Evolutionary conservation across 2,329 filamentous ascomycete genomes (phyloP), one percentile per base, ranked within the genome.

Genomic region (Malbranchea zuffiana): DNA sequence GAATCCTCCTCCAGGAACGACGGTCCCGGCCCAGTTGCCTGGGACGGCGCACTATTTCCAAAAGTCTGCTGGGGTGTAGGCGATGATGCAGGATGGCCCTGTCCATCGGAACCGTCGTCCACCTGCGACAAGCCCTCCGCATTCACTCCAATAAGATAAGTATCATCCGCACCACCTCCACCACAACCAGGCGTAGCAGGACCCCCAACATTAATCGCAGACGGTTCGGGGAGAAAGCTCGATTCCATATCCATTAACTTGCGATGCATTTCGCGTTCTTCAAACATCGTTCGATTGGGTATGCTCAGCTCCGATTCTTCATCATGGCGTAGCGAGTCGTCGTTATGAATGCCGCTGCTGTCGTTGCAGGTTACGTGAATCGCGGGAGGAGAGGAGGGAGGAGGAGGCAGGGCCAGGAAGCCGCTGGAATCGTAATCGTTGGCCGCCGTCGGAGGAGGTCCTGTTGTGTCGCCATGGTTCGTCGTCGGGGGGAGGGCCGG

Each of bases 191-290:
- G 46, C 38, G 13, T 43, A n/a, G n/a, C n/a, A n/a, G n/a, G n/a
- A 46, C 47, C 23, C 42, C 40, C 38, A 49, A 62, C 50, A 12
- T 59, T 57, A 15, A 67, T 54, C 2, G 60, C 58, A 2, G 68
- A 68, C 2, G 64, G 60, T 30, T 76, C 72, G 0, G 73, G 74
- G 29, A 78, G 43, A 46, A 78, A 78, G 49, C 73, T 78, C 3
- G 74, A 78, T 51, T 78, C 74, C 38, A 77, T 65, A 46, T 78
- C 74, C 63, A 73, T 67, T 44, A 78, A 53, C 44, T 70, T 70
- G 40, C 67, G 63, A 45, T 68, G 67, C 69, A 78, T 75, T 48
- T 75, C 72, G 35, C 60, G 61, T 52, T 78, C 73, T 47, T 74
- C 66, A 23, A 75, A 50, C 18, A 62, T 49, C 1, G 60, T 65